A percentile compares a stretch with the other conserved stretches of the same genome.
Conservation (phyloP, 768 basidiomycete genomes). For the Amanita jacksonii region DNA sequence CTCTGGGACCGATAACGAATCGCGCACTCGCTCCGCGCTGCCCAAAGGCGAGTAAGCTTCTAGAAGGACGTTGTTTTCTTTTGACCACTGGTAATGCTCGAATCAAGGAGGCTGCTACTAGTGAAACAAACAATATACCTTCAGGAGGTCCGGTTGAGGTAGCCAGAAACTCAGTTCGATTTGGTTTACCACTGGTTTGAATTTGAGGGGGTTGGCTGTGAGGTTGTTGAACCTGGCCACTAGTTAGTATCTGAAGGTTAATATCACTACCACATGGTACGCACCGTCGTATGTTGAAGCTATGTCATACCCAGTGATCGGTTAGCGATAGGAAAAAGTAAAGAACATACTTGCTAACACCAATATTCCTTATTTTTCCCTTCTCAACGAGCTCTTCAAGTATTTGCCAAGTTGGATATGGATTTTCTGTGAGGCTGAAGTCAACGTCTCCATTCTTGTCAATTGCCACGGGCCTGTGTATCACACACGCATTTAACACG, state of each 20-base stretch:
- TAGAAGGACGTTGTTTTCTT: slow-evolving; percentile 52
- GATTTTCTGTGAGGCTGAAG: slow-evolving; percentile 51
- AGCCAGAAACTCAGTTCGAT: slow-evolving; percentile 72
- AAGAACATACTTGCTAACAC: slow-evolving; percentile 64
- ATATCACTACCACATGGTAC: slow-evolving; percentile 8
- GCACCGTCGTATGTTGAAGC: slow-evolving; percentile 52
- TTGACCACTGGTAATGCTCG: slow-evolving; percentile 42
- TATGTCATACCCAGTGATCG: slow-evolving; percentile 11
- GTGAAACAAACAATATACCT: slow-evolving; percentile 25
- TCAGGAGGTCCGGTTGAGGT: slow-evolving; percentile 67
- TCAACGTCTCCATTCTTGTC: slow-evolving; percentile 37
- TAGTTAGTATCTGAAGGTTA: slow-evolving; percentile 7
- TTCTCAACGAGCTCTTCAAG: slow-evolving; percentile 70
- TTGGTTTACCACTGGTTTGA: slow-evolving; percentile 65
- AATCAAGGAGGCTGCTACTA: not conserved
- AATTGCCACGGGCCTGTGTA: slow-evolving; percentile 54
- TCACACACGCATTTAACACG: not conserved
- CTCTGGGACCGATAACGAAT: slow-evolving; percentile 49
- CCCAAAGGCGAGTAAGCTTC: slow-evolving; percentile 77
- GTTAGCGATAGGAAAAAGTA: not conserved
- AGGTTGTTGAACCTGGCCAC: slow-evolving; percentile 44
- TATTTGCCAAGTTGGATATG: slow-evolving; percentile 74
- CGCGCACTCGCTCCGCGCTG: slow-evolving; percentile 45
- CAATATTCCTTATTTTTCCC: slow-evolving; percentile 73
- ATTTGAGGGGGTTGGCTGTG: slow-evolving; percentile 49